Base-by-base conservation (phyloP, 305 asterid genomes). In the Galium porrigens region DNA sequence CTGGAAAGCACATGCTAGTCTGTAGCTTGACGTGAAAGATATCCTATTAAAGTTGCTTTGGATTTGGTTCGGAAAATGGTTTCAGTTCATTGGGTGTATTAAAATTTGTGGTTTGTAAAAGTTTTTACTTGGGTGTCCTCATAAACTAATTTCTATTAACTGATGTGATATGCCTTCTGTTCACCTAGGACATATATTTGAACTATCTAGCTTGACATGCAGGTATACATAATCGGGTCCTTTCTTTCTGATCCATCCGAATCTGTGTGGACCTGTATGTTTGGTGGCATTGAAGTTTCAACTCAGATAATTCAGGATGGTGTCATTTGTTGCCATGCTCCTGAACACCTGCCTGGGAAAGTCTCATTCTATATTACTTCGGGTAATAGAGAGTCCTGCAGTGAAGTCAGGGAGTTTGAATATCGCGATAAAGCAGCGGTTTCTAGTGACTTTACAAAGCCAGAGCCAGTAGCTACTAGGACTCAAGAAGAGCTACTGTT, bases 261-360 rank as follows among this genome's bases (percentile, higher is more conserved):
- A 74, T 64, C 82, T 79, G 68, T 63, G 18, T 94, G 99, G 97
- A 84, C 84, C 66, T 94, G 99, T 77, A 87, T 94, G 99, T 84
- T 94, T 76, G 99, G 95, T 61, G 88, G 83, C 81, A 80, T 73
- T 70, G 95, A 94, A 90, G 94, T 90, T 70, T 95, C 96, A 67
- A 79, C 82, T 72, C 84, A 81, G 82, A 81, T 94, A 53, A 76
- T 90, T 80, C 99, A 84, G 76, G 94, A 83, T 64, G 97, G 99
- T 30, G 95, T 90, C 73, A 74, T 94, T 64, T 75, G 87, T 77
- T 89, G 96, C 80, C 77, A 80, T 52, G 94, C 94, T 72, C 99
- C 99, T 67, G 82, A 83, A 72, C 84, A 80, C 71, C 70, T 72
- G 70, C 86, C 78, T 58, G 97, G 97, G 68, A 85, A 80, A 74